A percentile compares a stretch with the other conserved stretches of the same genome.
These are phyloP conservation scores for Chlorophyllum brunneum DNA, from an alignment of 768 basidiomycete genomes.

Conservation along the genomic window DNA sequence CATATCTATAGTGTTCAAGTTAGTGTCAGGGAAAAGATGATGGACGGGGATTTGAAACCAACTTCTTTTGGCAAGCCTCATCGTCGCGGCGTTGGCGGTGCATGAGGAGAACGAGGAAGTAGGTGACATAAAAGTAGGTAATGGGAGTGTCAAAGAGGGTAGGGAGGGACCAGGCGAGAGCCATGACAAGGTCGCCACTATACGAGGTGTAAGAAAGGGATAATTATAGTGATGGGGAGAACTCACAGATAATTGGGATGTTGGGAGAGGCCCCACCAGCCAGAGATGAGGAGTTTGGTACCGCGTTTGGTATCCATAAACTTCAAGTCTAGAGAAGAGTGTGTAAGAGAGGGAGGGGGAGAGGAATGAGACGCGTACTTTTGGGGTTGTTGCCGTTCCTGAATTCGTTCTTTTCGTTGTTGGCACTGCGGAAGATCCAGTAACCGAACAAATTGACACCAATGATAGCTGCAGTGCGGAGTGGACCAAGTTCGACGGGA, in stretches of 20 bases:
- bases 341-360: background rate
- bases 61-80: constrained; percentile 88
- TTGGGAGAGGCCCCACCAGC: constrained; percentile 95
- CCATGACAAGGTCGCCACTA: constrained; percentile 90
- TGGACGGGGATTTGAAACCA: constrained; percentile 22
- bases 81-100: constrained; percentile 92
- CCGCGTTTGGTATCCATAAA: constrained; percentile 82
- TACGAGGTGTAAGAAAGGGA: background rate
- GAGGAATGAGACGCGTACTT: constrained; percentile 46
- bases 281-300: constrained; percentile 86
- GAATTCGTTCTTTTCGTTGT: constrained; percentile 95
- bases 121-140: constrained; percentile 91
- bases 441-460: constrained; percentile 70
- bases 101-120: constrained; percentile 85
- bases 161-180: constrained; percentile 88
- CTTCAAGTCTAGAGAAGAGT: constrained; percentile 52
- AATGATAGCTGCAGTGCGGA: constrained; percentile 55
- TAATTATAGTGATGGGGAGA: background rate
- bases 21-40: background rate
- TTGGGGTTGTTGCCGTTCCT: constrained; percentile 92
- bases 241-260: constrained; percentile 90
- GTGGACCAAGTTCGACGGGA: constrained; percentile 70
- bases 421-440: constrained; percentile 86
- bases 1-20: constrained; percentile 58
- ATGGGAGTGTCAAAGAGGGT: constrained; percentile 90